Conservation (phyloP, 352 stramenopile genomes). For the Phytopythium mirpurense region DNA sequence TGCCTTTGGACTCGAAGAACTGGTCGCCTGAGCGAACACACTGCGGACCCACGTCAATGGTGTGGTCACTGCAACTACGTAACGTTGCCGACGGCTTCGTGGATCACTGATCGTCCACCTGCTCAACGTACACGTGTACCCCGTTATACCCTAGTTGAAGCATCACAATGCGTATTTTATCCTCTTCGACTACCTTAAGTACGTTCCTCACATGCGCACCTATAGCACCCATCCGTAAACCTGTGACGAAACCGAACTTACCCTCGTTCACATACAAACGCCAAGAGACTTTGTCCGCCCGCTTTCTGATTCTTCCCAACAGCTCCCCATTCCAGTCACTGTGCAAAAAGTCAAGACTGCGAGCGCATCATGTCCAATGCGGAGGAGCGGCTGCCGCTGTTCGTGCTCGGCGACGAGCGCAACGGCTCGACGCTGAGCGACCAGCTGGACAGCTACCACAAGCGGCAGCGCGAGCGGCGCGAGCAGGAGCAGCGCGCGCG, state of each 20-base stretch:
- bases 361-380: neutral
- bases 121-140: too few relatives aligned
- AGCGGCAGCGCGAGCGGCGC: slow-evolving; percentile 13
- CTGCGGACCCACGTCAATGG: too few relatives aligned
- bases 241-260: neutral
- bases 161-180: neutral
- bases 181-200: too few relatives aligned
- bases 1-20: slow-evolving; percentile 4
- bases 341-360: neutral
- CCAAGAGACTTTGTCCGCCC: neutral
- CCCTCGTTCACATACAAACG: neutral
- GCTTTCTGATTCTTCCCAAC: neutral
- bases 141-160: neutral
- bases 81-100: too few relatives aligned
- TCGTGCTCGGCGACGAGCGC: slow-evolving; percentile 16
- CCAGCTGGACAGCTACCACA: slow-evolving; percentile 27
- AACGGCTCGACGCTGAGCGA: slow-evolving; percentile 17
- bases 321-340: too few relatives aligned
- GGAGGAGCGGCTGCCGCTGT: slow-evolving; percentile 25
- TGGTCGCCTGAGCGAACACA: slow-evolving; percentile 1
- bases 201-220: neutral
- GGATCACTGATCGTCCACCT: neutral
- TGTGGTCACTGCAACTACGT: neutral
- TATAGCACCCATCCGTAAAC: neutral
- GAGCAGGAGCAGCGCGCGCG: slow-evolving; percentile 13